Conservation (phyloP, 2,329 filamentous ascomycete genomes). For the Trichoderma sp. region DNA sequence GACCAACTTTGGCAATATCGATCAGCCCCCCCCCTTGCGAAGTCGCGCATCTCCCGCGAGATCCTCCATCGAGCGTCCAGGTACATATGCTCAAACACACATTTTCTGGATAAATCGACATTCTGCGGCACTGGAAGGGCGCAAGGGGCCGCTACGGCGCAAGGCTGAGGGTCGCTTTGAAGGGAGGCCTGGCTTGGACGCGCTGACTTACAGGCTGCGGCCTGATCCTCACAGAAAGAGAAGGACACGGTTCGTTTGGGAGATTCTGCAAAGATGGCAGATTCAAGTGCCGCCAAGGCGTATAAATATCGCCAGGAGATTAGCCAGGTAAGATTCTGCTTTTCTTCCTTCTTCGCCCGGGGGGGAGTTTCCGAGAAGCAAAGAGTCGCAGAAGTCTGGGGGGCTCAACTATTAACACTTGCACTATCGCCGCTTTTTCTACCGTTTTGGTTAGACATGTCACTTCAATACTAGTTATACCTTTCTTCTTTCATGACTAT, state of each 20-base stretch:
- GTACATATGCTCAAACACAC: neutral
- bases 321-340: constrained; percentile 68
- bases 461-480: neutral
- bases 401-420: neutral
- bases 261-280: constrained; percentile 55
- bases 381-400: constrained; percentile 4
- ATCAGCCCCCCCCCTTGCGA: neutral
- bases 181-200: neutral
- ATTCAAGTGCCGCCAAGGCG: constrained; percentile 52
- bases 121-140: neutral
- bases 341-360: neutral
- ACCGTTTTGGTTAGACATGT: neutral
- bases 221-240: neutral
- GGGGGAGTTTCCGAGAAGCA: neutral
- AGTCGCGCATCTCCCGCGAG: neutral
- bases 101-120: neutral
- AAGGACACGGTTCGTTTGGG: neutral
- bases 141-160: neutral
- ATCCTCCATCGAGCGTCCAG: neutral
- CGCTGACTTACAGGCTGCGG: neutral
- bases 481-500: neutral
- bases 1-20: neutral
- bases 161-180: neutral
- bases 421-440: neutral
- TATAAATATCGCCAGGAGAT: constrained; percentile 97